phyloP scores from a whole-genome alignment of 805 yeast genomes.

The Huiozyma naganishii region DNA sequence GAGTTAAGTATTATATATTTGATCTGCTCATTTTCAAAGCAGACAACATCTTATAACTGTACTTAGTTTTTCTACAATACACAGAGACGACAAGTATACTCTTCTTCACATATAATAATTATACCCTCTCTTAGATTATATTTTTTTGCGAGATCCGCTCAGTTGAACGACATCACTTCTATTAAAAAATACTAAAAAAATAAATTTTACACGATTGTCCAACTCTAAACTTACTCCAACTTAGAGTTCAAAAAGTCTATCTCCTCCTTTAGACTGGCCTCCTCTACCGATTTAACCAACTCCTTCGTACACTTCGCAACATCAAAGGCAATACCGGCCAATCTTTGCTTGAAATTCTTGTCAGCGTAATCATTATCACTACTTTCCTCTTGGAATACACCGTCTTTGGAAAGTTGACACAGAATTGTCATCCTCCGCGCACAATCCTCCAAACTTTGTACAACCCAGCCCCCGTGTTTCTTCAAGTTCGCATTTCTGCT shows the following conservation, averaged over 20 bases:
- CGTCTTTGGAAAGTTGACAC: conserved; percentile 35
- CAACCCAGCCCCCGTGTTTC: conserved; percentile 89
- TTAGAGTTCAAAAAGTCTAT: conserved; percentile 71
- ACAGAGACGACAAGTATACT: no score
- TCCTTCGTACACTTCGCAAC: conserved; percentile 95
- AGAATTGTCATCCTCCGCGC: conserved; percentile 69
- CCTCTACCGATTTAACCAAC: conserved; percentile 90
- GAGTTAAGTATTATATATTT: no score
- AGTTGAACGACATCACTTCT: no score
- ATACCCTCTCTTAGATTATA: no score
- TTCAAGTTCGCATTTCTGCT: conserved; percentile 74
- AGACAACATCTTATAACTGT: no score
- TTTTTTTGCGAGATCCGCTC: no score
- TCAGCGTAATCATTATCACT: conserved; percentile 64
- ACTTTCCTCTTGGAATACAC: conserved; percentile 23
- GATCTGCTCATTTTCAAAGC: no score
- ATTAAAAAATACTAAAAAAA: no score
- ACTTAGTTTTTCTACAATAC: no score
- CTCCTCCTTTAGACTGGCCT: conserved; percentile 80
- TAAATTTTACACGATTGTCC: neutral
- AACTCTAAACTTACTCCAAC: conserved; percentile 17
- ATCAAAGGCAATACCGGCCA: conserved; percentile 93
- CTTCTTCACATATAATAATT: no score
- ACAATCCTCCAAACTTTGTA: conserved; percentile 77
- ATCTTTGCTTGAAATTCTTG: conserved; percentile 79